Base-by-base conservation (phyloP, 2,329 filamentous ascomycete genomes). In the Fusarium continuum region DNA sequence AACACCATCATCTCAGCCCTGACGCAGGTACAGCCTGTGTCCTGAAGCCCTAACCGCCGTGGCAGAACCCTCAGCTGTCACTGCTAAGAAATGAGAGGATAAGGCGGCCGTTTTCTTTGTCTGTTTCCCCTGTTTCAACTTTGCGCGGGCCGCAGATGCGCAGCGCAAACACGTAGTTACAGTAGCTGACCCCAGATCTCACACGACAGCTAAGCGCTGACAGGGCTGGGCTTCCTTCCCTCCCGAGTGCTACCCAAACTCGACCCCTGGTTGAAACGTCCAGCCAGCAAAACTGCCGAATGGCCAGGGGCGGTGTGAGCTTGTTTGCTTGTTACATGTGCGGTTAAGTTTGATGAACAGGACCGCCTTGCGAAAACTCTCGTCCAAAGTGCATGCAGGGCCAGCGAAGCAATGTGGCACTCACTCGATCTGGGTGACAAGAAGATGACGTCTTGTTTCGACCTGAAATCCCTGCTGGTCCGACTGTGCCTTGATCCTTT, bases 401-500 rank as follows among this genome's bases (percentile, higher is more conserved):
- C 38, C 61, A 64, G 41, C 61, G 13, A 55, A 64, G 60, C 55
- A 54, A 22, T 13, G 11, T 9, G 29, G 14, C 17, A 41, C 28
- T 25, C 46, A 32, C n/a, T 39, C 23, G 25, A 41, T 25, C 2
- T 16, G 34, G 23, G 28, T 32, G 17, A 44, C 13, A 45, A 40
- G 14, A 53, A 31, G 17, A 58, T 65, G 56, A 58, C 61, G 55
- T 39, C 49, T 52, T 28, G 28, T 52, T 47, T 55, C 23, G 35
- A 43, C 17, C 36, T 43, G 16, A 26, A 14, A 63, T 52, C 49
- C 39, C 43, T 40, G 38, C 34, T 47, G 38, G 51, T 44, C 53
- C 59, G 50, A 64, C 36, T 64, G 61, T 39, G 32, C 50, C 47
- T 57, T 55, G 34, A 63, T 64, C 55, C 35, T 58, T 44, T 46